phyloP scores from a whole-genome alignment of 2,329 filamentous ascomycete genomes.

The Fragosphaeria purpurea region DNA sequence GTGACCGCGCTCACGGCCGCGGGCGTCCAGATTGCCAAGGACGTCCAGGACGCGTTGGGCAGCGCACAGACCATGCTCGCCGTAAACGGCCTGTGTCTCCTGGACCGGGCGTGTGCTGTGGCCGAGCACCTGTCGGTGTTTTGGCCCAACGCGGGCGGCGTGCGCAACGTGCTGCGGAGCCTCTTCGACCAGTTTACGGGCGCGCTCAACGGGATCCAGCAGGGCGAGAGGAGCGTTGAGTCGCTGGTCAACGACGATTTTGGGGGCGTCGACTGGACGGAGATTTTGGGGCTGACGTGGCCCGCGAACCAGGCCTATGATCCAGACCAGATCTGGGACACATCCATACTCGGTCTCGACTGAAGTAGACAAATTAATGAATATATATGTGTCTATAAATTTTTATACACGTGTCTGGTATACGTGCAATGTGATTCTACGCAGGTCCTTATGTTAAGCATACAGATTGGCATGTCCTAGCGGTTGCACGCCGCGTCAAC shows the following conservation, averaged over 20 bases:
- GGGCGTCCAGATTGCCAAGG: conserved; percentile 6
- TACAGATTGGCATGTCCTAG: too few relatives aligned
- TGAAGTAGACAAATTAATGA: background rate
- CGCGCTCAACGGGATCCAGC: background rate
- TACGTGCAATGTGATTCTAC: too few relatives aligned
- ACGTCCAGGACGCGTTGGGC: conserved; percentile 4
- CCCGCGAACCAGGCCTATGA: background rate
- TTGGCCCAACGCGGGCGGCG: conserved; percentile 10
- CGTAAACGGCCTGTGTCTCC: conserved; percentile 1
- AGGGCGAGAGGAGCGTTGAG: background rate
- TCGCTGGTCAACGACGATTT: background rate
- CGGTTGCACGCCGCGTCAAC: conserved; percentile 3
- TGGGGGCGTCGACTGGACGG: background rate
- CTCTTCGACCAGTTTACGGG: conserved; percentile 5
- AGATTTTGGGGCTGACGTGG: conserved; percentile 7
- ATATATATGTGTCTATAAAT: too few relatives aligned
- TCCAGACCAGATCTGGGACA: background rate
- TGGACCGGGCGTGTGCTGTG: conserved; percentile 4
- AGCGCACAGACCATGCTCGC: conserved; percentile 1
- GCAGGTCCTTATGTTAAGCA: too few relatives aligned
- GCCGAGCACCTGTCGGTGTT: conserved; percentile 3
- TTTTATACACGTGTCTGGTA: too few relatives aligned
- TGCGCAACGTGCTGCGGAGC: conserved; percentile 6
- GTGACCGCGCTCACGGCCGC: conserved; percentile 6
- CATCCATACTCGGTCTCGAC: conserved; percentile 3